Percentiles rank a stretch among this genome's conserved stretches.
These are phyloP conservation scores for Ustilago shanxiensis DNA, from an alignment of 1,284 basidiomycete genomes.

Conservation along the genomic window DNA sequence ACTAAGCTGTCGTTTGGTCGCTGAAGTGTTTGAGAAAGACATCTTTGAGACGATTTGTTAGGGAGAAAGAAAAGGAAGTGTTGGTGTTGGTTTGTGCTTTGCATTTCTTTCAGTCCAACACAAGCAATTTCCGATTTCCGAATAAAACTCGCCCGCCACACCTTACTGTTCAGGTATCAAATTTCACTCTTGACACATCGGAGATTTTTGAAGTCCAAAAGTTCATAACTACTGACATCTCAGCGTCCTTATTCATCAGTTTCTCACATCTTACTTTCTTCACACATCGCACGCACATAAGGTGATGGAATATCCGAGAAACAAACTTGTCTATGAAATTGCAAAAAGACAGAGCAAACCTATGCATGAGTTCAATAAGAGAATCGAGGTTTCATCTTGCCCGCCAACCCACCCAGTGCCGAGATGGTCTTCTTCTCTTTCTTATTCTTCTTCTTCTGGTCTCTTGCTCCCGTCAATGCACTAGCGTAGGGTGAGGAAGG, in stretches of 20 bases:
- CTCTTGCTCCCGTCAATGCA: conserved; percentile 15
- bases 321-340: conserved; percentile 1
- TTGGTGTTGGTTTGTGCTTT: not conserved
- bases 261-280: too few species aligned
- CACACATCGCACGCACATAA: too few species aligned
- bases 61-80: not conserved
- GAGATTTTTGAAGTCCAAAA: too few species aligned
- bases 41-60: conserved; percentile 7
- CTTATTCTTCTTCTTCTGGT: conserved; percentile 35
- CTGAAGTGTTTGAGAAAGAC: conserved; percentile 24
- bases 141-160: not conserved
- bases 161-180: not conserved
- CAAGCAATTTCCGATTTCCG: not conserved
- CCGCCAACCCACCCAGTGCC: conserved; percentile 25
- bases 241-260: too few species aligned
- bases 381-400: conserved; percentile 32
- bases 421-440: conserved; percentile 15
- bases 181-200: too few species aligned
- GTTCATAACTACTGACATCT: too few species aligned
- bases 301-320: too few species aligned
- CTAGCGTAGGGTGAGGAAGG: conserved; percentile 41
- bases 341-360: conserved; percentile 3
- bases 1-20: conserved; percentile 53
- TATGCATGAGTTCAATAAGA: not conserved
- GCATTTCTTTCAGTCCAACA: not conserved